Evolutionary conservation across 768 basidiomycete genomes (phyloP).

Genomic region (Tylopilus subfusipes): DNA sequence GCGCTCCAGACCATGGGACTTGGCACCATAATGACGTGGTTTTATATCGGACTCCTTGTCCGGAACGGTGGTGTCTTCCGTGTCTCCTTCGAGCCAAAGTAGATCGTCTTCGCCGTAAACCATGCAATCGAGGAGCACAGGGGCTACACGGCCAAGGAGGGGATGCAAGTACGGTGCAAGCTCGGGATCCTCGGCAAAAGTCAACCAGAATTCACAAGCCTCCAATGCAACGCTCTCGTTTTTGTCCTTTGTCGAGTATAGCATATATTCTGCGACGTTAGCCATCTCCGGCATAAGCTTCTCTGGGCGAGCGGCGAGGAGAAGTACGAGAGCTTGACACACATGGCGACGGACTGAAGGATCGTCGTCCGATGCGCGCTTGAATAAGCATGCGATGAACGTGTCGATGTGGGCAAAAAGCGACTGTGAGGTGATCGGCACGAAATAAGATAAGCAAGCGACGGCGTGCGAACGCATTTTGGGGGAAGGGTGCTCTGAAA

Average conservation of each 20-base stretch:
- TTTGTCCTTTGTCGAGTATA: slow-evolving; percentile 96
- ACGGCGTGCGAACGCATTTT: slow-evolving; percentile 94
- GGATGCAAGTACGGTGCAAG: slow-evolving; percentile 82
- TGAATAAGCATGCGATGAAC: slow-evolving; percentile 92
- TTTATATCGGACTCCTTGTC: slow-evolving; percentile 97
- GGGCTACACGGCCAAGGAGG: slow-evolving; percentile 86
- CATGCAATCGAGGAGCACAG: slow-evolving; percentile 96
- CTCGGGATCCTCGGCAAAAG: slow-evolving; percentile 94
- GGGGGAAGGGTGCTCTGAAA: slow-evolving; percentile 78
- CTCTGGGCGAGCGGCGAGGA: slow-evolving; percentile 90
- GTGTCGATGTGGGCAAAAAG: slow-evolving; percentile 88
- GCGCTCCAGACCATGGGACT: slow-evolving; percentile 80
- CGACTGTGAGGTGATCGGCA: slow-evolving; percentile 81
- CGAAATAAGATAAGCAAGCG: slow-evolving; percentile 92
- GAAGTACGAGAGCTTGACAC: slow-evolving; percentile 90
- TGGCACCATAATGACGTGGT: slow-evolving; percentile 86
- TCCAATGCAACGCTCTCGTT: slow-evolving; percentile 96
- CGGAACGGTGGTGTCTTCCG: slow-evolving; percentile 84
- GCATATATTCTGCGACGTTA: slow-evolving; percentile 97
- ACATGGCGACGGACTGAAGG: slow-evolving; percentile 93
- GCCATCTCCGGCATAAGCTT: slow-evolving; percentile 95
- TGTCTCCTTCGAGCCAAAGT: slow-evolving; percentile 90
- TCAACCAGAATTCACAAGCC: slow-evolving; percentile 99
- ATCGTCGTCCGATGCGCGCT: slow-evolving; percentile 91
- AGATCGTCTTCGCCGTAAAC: slow-evolving; percentile 94